These are phyloP conservation scores for Auriscalpium vulgare DNA, from an alignment of 768 basidiomycete genomes.

Conservation along the genomic window DNA sequence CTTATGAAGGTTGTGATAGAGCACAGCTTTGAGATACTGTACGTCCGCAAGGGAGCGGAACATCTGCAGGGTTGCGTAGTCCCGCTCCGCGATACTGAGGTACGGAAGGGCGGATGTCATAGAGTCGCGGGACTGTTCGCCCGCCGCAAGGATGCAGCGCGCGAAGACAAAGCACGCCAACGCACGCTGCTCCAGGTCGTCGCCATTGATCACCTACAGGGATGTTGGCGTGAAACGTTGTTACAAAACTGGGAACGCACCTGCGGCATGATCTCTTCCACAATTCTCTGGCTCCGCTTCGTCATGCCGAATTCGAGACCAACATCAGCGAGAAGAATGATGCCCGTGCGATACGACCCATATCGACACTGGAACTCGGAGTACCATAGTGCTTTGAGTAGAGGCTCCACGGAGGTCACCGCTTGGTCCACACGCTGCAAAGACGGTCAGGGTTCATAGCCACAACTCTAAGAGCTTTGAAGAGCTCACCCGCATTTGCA, in stretches of 20 bases:
- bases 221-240: background rate
- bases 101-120: slow-evolving; percentile 54
- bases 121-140: slow-evolving; percentile 25
- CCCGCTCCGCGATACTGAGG: slow-evolving; percentile 55
- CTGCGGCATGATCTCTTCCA: slow-evolving; percentile 81
- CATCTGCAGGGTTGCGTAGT: slow-evolving; percentile 55
- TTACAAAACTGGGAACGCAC: slow-evolving; percentile 29
- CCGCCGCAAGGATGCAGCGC: slow-evolving; percentile 63
- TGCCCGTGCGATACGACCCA: slow-evolving; percentile 56
- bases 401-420: slow-evolving; percentile 50
- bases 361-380: slow-evolving; percentile 71
- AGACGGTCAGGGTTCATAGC: background rate
- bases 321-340: slow-evolving; percentile 70
- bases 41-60: slow-evolving; percentile 54
- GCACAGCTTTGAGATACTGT: slow-evolving; percentile 61
- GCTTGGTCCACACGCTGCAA: slow-evolving; percentile 57
- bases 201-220: slow-evolving; percentile 55
- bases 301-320: slow-evolving; percentile 73
- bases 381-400: slow-evolving; percentile 70
- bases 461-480: background rate
- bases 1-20: slow-evolving; percentile 64
- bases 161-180: slow-evolving; percentile 68
- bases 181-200: slow-evolving; percentile 70
- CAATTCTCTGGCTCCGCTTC: slow-evolving; percentile 48
- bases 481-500: slow-evolving; percentile 31